Evolutionary conservation across 2,329 filamentous ascomycete species (phyloP).

Genomic region (Curvularia hawaiiensis): DNA sequence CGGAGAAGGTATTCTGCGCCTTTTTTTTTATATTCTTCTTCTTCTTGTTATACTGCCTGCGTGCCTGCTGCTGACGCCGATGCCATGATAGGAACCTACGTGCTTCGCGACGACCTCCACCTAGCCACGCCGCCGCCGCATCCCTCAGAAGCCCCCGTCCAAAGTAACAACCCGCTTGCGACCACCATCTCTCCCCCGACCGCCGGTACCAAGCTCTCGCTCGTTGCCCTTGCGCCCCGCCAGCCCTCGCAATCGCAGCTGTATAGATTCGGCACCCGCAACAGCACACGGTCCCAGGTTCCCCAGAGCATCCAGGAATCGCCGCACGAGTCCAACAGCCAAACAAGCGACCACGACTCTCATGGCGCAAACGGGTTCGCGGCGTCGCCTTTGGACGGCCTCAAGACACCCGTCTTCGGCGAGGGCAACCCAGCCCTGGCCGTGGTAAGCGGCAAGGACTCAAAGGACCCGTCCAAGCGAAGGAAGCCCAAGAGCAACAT

Average conservation of each 20-base stretch:
- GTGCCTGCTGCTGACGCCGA: constrained; percentile 21
- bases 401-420: constrained; percentile 72
- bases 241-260: constrained; percentile 51
- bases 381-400: constrained; percentile 37
- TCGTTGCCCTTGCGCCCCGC: constrained; percentile 70
- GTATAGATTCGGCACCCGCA: constrained; percentile 48
- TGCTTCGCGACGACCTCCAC: constrained; percentile 86
- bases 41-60: constrained; percentile 2
- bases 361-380: constrained; percentile 45
- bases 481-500: constrained; percentile 98
- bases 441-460: constrained; percentile 67
- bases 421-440: constrained; percentile 80
- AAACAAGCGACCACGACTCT: constrained; percentile 53
- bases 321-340: constrained; percentile 51
- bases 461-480: constrained; percentile 69
- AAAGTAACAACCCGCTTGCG: constrained; percentile 89
- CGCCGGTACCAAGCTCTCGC: constrained; percentile 80
- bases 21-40: too few relatives aligned
- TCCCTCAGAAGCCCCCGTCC: constrained; percentile 85
- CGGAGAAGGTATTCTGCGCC: constrained; percentile 84
- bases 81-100: constrained; percentile 73
- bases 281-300: constrained; percentile 50
- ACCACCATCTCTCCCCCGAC: constrained; percentile 85
- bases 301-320: constrained; percentile 55
- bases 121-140: constrained; percentile 94